Conservation (phyloP, 2,329 filamentous ascomycete genomes). For the Pseudogymnoascus sp. region DNA sequence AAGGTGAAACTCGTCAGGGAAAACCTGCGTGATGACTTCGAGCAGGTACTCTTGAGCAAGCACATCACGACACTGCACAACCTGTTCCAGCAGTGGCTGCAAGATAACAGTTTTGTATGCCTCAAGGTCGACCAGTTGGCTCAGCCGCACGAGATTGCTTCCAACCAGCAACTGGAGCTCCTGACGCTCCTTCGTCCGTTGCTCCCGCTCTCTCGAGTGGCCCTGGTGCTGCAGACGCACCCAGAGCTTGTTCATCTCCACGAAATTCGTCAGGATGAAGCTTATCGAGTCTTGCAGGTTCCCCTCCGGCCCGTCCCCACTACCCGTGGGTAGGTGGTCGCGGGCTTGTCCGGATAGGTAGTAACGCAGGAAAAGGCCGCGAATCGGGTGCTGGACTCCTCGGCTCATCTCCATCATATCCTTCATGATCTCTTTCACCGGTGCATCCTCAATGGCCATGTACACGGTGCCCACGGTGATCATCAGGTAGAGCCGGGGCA, state of each 20-base stretch:
- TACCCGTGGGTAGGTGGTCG: conserved; percentile 74
- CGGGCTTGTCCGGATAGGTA: conserved; percentile 92
- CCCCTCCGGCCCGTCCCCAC: conserved; percentile 84
- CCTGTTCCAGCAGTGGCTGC: conserved; percentile 84
- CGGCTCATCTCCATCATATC: conserved; percentile 99
- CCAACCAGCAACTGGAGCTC: conserved; percentile 93
- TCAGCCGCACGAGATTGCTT: conserved; percentile 90
- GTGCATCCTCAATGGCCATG: conserved; percentile 96
- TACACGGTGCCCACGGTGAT: conserved; percentile 98
- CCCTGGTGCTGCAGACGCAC: conserved; percentile 95
- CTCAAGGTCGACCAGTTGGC: conserved; percentile 90
- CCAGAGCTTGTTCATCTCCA: conserved; percentile 99
- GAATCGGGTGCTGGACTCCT: conserved; percentile 92
- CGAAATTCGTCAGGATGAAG: conserved; percentile 96
- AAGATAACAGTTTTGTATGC: conserved; percentile 88
- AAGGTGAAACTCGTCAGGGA: conserved; percentile 96
- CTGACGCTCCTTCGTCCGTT: conserved; percentile 86
- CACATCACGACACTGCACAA: conserved; percentile 95
- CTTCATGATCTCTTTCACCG: conserved; percentile 99
- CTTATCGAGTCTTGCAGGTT: conserved; percentile 97
- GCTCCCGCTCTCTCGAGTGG: conserved; percentile 87
- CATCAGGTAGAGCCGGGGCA: conserved; percentile 95
- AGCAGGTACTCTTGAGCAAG: conserved; percentile 94
- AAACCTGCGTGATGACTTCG: conserved; percentile 97
- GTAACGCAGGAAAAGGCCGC: conserved; percentile 90